These are phyloP conservation scores for Colletotrichum magnum DNA, from an alignment of 2,329 filamentous ascomycete species.

Conservation along the genomic window DNA sequence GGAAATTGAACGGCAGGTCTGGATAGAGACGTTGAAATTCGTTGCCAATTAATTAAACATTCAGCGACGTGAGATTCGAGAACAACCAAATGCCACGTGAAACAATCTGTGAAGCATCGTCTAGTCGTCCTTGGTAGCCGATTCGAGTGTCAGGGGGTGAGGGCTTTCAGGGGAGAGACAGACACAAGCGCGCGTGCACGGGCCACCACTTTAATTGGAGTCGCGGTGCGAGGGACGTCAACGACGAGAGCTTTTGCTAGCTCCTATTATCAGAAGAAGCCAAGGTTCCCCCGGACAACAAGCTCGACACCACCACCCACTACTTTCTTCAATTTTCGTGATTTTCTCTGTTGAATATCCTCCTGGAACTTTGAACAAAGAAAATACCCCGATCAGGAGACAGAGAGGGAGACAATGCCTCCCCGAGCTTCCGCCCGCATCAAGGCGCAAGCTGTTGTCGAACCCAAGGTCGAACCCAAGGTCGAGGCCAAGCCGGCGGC, in stretches of 20 bases:
- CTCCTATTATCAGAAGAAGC: not conserved
- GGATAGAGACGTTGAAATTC: not conserved
- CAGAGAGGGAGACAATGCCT: constrained; percentile 46
- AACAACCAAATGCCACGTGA: not conserved
- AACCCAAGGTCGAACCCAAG: constrained; percentile 41
- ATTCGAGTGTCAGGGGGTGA: too few relatives aligned
- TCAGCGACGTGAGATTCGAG: not conserved
- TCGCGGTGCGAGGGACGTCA: constrained; percentile 26
- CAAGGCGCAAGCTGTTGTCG: constrained; percentile 47
- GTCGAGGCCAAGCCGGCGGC: constrained; percentile 43
- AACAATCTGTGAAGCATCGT: too few relatives aligned
- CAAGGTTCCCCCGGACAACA: not conserved
- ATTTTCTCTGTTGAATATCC: too few relatives aligned
- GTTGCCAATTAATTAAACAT: not conserved
- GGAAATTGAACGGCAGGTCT: not conserved
- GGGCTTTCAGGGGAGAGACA: too few relatives aligned
- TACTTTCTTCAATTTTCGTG: not conserved
- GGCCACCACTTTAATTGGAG: constrained; percentile 13
- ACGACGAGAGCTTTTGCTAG: not conserved
- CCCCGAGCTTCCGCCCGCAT: constrained; percentile 52
- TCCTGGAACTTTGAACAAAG: too few relatives aligned
- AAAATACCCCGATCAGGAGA: not conserved
- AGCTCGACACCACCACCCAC: not conserved
- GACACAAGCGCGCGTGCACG: not conserved
- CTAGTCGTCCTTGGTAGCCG: too few relatives aligned